phyloP scores from a whole-genome alignment of 2,329 filamentous ascomycete genomes.

The Chaetomium sp. region DNA sequence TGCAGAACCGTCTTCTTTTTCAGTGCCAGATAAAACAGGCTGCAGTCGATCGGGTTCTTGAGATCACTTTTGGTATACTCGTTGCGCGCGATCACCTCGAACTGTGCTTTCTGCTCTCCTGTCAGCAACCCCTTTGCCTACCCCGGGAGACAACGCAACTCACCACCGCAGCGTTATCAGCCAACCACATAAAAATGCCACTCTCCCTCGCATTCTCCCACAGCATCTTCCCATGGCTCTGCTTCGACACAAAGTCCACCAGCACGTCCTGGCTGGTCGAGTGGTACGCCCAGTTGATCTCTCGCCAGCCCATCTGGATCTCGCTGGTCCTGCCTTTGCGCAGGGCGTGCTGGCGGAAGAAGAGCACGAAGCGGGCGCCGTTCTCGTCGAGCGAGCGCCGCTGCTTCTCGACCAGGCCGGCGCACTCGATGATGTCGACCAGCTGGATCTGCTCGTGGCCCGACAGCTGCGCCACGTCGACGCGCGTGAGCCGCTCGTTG shows the following conservation, averaged over 20 bases:
- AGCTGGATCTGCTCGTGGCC: slow-evolving; percentile 85
- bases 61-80: slow-evolving; percentile 88
- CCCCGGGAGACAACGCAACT: slow-evolving; percentile 38
- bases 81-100: slow-evolving; percentile 88
- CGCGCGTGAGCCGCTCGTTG: slow-evolving; percentile 73
- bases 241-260: slow-evolving; percentile 75
- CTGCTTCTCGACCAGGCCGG: slow-evolving; percentile 81
- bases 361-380: slow-evolving; percentile 82
- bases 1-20: slow-evolving; percentile 88
- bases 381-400: slow-evolving; percentile 89
- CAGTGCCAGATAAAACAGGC: slow-evolving; percentile 86
- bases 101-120: slow-evolving; percentile 64
- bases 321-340: slow-evolving; percentile 66
- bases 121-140: slow-evolving; percentile 1
- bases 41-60: slow-evolving; percentile 89
- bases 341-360: slow-evolving; percentile 79
- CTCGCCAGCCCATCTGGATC: slow-evolving; percentile 71
- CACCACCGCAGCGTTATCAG: slow-evolving; percentile 75
- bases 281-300: slow-evolving; percentile 85
- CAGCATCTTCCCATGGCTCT: slow-evolving; percentile 75
- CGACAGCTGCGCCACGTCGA: slow-evolving; percentile 78
- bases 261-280: slow-evolving; percentile 87
- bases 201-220: slow-evolving; percentile 87
- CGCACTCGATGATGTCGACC: slow-evolving; percentile 81
- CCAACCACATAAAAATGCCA: slow-evolving; percentile 94